Percentiles rank a stretch among this genome's conserved stretches.
Conservation (phyloP, 2,329 filamentous ascomycete species). For the Orbilia ellipsospora region DNA sequence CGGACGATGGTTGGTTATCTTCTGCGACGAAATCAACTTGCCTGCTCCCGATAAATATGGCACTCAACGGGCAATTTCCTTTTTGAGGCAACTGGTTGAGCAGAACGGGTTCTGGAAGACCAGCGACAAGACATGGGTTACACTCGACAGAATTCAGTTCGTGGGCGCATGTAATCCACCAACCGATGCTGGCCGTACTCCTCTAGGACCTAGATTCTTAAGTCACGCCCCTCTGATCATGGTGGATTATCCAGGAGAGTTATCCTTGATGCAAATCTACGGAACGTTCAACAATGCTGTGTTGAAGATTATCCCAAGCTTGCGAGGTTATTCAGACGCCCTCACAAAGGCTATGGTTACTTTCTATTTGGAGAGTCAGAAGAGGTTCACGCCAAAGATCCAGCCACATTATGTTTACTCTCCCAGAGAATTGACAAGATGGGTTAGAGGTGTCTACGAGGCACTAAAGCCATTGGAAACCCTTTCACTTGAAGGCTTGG, state of each 20-base stretch:
- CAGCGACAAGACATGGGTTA: slow-evolving; percentile 97
- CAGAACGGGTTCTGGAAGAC: slow-evolving; percentile 99
- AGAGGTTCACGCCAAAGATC: slow-evolving; percentile 92
- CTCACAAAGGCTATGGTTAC: slow-evolving; percentile 98
- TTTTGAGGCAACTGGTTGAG: slow-evolving; percentile 95
- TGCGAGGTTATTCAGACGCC: slow-evolving; percentile 94
- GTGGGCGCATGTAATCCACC: slow-evolving; percentile 98
- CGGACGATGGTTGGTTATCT: slow-evolving; percentile 96
- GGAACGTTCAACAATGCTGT: slow-evolving; percentile 97
- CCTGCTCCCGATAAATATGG: slow-evolving; percentile 97
- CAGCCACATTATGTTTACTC: slow-evolving; percentile 99
- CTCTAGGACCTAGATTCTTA: slow-evolving; percentile 91
- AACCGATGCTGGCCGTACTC: slow-evolving; percentile 94
- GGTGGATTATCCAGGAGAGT: slow-evolving; percentile 98
- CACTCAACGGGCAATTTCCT: slow-evolving; percentile 96
- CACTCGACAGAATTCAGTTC: slow-evolving; percentile 96
- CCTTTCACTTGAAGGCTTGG: slow-evolving; percentile 86
- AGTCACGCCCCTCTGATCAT: slow-evolving; percentile 98
- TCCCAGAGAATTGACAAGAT: slow-evolving; percentile 95
- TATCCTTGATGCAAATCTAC: slow-evolving; percentile 96
- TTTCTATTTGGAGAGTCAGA: slow-evolving; percentile 93
- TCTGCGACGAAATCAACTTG: slow-evolving; percentile 99
- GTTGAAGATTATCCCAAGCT: slow-evolving; percentile 92
- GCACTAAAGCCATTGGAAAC: slow-evolving; percentile 91
- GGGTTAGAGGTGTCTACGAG: slow-evolving; percentile 97